Evolutionary conservation across 2,329 filamentous ascomycete species (phyloP).

Genomic region (Fusarium sp.): DNA sequence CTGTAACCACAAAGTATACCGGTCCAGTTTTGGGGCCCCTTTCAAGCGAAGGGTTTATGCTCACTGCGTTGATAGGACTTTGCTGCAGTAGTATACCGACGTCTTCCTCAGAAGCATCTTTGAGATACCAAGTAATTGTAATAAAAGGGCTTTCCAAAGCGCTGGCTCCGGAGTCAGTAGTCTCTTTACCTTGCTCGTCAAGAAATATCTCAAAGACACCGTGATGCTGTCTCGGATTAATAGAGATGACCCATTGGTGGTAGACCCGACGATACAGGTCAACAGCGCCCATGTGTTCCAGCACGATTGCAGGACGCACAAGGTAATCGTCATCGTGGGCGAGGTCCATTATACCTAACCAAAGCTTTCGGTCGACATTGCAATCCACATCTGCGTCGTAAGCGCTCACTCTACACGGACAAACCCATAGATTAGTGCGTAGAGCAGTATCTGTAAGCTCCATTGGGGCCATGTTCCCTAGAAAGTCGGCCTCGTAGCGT

Average conservation of each 20-base stretch:
- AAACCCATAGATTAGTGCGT: conserved; percentile 34
- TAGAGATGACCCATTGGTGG: conserved; percentile 25
- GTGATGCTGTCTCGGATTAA: conserved; percentile 25
- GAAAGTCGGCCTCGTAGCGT: conserved; percentile 33
- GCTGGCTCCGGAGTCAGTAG: too few species aligned
- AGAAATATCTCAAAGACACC: neutral
- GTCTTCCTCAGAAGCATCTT: conserved; percentile 17
- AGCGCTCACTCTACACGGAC: conserved; percentile 29
- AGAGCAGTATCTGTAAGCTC: conserved; percentile 39
- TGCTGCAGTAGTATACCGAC: conserved; percentile 33
- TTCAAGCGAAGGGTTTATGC: neutral
- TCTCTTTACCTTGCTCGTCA: neutral
- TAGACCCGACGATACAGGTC: conserved; percentile 37
- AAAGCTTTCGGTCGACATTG: conserved; percentile 10
- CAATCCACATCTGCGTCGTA: neutral
- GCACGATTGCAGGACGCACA: conserved; percentile 35
- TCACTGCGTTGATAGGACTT: conserved; percentile 28
- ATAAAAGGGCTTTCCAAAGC: neutral
- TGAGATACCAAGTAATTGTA: conserved; percentile 3
- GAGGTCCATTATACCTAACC: conserved; percentile 39
- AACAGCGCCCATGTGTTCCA: conserved; percentile 32
- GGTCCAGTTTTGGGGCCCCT: conserved; percentile 25
- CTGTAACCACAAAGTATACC: conserved; percentile 32
- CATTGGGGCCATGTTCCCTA: conserved; percentile 32
- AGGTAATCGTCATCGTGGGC: conserved; percentile 39